Evolutionary conservation across 805 yeast species (phyloP).

Genomic region (Cyberlindnera subsufficiens): DNA sequence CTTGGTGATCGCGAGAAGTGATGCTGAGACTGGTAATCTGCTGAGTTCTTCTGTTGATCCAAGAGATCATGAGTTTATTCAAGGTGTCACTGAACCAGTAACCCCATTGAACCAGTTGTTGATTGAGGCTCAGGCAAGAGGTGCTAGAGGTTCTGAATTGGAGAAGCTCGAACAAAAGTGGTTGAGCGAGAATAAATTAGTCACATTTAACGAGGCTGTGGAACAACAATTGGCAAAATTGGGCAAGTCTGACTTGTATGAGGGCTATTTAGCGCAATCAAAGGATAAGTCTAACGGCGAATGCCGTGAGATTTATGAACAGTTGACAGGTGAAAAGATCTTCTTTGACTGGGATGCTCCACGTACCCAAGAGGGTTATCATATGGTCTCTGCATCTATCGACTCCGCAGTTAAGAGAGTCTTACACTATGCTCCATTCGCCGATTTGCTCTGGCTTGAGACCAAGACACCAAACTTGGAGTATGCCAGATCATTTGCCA

Average conservation of each 20-base stretch:
- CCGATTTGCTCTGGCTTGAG: constrained; percentile 59
- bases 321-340: constrained; percentile 26
- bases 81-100: constrained; percentile 36
- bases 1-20: constrained; percentile 55
- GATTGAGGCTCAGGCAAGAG: constrained; percentile 35
- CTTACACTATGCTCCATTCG: constrained; percentile 48
- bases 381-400: constrained; percentile 42
- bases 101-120: constrained; percentile 42
- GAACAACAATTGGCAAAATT: constrained; percentile 15
- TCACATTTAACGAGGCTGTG: constrained; percentile 49
- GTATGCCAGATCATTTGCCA: constrained; percentile 41
- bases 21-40: constrained; percentile 49
- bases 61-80: constrained; percentile 48
- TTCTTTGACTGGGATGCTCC: constrained; percentile 57
- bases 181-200: constrained; percentile 35
- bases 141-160: constrained; percentile 30
- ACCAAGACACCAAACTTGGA: constrained; percentile 51
- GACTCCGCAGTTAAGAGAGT: constrained; percentile 51
- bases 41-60: constrained; percentile 48
- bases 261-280: constrained; percentile 19
- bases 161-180: constrained; percentile 39
- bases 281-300: constrained; percentile 12
- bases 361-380: constrained; percentile 52
- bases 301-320: constrained; percentile 15
- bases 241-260: constrained; percentile 24